Conservation (phyloP, 2,329 filamentous ascomycete species). For the Penicillium decumbens region DNA sequence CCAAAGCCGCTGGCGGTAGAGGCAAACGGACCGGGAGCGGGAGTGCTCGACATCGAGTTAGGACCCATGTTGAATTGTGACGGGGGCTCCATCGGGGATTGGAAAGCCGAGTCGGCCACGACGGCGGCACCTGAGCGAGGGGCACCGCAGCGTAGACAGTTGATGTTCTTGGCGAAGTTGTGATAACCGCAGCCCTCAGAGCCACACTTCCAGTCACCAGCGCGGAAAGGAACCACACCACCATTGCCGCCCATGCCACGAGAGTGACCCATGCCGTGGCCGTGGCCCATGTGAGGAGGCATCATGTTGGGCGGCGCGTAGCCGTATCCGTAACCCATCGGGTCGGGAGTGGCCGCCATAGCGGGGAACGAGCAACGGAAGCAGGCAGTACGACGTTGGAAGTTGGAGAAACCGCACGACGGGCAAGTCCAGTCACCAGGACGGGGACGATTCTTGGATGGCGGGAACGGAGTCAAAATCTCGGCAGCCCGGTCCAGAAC, state of each 20-base stretch:
- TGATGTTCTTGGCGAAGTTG: slow-evolving; percentile 99
- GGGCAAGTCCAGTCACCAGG: slow-evolving; percentile 99
- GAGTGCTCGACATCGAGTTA: slow-evolving; percentile 78
- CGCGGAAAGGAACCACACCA: slow-evolving; percentile 90
- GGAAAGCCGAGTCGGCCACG: slow-evolving; percentile 88
- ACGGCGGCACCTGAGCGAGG: slow-evolving; percentile 90
- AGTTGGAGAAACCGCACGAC: slow-evolving; percentile 98
- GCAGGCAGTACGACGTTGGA: slow-evolving; percentile 95
- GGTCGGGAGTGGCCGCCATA: slow-evolving; percentile 72
- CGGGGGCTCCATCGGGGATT: slow-evolving; percentile 80
- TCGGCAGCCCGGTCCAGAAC: slow-evolving; percentile 93
- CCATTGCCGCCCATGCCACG: slow-evolving; percentile 67
- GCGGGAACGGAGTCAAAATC: slow-evolving; percentile 94
- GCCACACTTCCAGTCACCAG: slow-evolving; percentile 98
- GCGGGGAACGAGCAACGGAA: slow-evolving; percentile 99
- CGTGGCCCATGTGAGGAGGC: slow-evolving; percentile 66
- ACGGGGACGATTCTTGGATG: slow-evolving; percentile 94
- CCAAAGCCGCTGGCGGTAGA: slow-evolving; percentile 65
- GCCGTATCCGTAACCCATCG: slow-evolving; percentile 62
- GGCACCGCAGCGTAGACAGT: slow-evolving; percentile 91
- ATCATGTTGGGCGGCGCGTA: slow-evolving; percentile 71
- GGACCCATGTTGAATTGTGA: slow-evolving; percentile 81
- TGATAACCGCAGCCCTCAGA: slow-evolving; percentile 97
- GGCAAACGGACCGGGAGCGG: slow-evolving; percentile 71
- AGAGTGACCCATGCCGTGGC: slow-evolving; percentile 54